These are phyloP conservation scores for Kwoniella sp. DNA, from an alignment of 768 basidiomycete species.

Conservation along the genomic window DNA sequence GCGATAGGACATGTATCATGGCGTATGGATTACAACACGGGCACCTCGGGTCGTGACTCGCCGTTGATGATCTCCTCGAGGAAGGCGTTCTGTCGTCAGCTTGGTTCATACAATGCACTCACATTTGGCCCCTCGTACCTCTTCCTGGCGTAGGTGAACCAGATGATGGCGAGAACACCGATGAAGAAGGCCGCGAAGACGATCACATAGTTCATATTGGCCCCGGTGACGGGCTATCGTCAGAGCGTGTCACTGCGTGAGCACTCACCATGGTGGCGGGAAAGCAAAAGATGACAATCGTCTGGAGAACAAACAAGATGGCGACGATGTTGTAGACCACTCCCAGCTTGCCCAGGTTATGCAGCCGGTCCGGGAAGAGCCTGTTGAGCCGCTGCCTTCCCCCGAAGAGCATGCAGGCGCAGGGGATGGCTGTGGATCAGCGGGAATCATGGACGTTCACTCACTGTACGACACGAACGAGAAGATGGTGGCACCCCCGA, in stretches of 20 bases:
- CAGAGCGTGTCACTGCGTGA: neutral
- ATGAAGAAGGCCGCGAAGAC: conserved; percentile 11
- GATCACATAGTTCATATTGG: conserved; percentile 17
- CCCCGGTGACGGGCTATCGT: conserved; percentile 9
- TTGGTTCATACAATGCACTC: too few species aligned
- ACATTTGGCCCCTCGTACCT: too few species aligned
- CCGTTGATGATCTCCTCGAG: too few species aligned
- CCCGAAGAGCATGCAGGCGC: conserved; percentile 14
- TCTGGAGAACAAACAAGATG: conserved; percentile 17
- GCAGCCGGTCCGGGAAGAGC: neutral
- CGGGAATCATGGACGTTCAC: neutral
- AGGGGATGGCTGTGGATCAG: conserved; percentile 6
- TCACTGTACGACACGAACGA: conserved; percentile 15
- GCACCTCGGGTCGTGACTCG: too few species aligned
- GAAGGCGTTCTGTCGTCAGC: too few species aligned
- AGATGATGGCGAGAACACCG: neutral
- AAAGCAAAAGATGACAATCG: conserved; percentile 21
- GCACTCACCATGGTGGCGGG: conserved; percentile 16
- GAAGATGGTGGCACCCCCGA: conserved; percentile 16
- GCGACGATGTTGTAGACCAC: conserved; percentile 18
- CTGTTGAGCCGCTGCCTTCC: conserved; percentile 16
- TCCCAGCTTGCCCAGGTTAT: conserved; percentile 19
- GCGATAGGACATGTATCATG: too few species aligned
- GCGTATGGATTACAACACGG: too few species aligned
- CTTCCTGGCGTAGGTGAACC: conserved; percentile 10